phyloP scores from a whole-genome alignment of 192 early-diverging fungal genomes.

The Coemansia sp. region DNA sequence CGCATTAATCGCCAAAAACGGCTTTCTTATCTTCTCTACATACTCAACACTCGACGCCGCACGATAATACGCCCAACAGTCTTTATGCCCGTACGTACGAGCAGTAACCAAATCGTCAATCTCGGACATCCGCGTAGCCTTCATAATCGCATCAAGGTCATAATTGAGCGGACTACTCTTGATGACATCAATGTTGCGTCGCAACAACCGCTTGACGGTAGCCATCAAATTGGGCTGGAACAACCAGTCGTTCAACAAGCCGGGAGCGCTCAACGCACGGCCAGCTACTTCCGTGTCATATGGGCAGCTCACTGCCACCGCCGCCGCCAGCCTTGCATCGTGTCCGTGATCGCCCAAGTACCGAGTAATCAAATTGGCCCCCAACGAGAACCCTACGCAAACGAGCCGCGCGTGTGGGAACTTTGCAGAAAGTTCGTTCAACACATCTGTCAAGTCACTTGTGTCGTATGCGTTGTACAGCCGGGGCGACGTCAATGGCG shows the following conservation, averaged over 20 bases:
- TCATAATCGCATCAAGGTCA: constrained; percentile 57
- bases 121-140: constrained; percentile 64
- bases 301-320: constrained; percentile 80
- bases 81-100: constrained; percentile 69
- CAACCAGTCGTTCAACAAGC: constrained; percentile 55
- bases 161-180: constrained; percentile 30
- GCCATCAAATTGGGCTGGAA: constrained; percentile 63
- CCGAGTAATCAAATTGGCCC: constrained; percentile 88
- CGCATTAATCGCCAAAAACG: constrained; percentile 77
- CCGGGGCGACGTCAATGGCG: constrained; percentile 56
- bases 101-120: constrained; percentile 78
- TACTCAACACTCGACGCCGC: constrained; percentile 60
- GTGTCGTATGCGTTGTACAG: constrained; percentile 83
- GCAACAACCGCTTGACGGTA: constrained; percentile 55
- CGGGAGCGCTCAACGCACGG: constrained; percentile 46
- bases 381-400: constrained; percentile 85
- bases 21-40: constrained; percentile 64
- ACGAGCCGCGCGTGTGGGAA: constrained; percentile 62
- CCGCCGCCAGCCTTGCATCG: constrained; percentile 66
- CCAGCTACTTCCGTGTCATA: constrained; percentile 65
- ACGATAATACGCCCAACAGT: constrained; percentile 78
- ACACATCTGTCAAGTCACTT: constrained; percentile 58
- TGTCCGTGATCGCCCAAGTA: constrained; percentile 78
- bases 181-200: constrained; percentile 46
- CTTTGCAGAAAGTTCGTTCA: constrained; percentile 30